A percentile compares a stretch with the other conserved stretches of the same genome.
These are phyloP conservation scores for Cymbopogon flexuosus DNA, from an alignment of 202 grass and related monocot genomes.

Conservation along the genomic window DNA sequence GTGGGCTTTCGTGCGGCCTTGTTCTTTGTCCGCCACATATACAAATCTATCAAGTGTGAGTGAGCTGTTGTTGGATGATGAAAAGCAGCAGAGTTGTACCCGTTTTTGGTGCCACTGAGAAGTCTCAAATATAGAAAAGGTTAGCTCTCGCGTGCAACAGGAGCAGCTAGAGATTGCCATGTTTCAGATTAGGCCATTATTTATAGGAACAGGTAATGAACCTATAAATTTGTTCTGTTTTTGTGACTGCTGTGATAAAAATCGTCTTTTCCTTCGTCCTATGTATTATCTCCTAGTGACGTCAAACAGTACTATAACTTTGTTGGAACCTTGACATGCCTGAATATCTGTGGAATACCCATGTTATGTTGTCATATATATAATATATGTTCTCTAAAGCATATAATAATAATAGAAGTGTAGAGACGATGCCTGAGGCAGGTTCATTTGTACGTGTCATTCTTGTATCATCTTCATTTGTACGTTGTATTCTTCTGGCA, in stretches of 20 bases:
- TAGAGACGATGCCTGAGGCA: conserved; percentile 27
- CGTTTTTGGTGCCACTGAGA: conserved; percentile 52
- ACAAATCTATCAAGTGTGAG: conserved; percentile 97
- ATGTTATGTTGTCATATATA: conserved; percentile 4
- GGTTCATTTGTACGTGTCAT: neutral
- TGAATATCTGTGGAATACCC: conserved; percentile 32
- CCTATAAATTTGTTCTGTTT: conserved; percentile 59
- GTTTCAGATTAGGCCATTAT: conserved; percentile 63
- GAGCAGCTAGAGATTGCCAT: conserved; percentile 48
- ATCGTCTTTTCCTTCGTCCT: conserved; percentile 27
- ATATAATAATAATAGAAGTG: conserved; percentile 22
- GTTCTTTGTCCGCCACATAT: conserved; percentile 97
- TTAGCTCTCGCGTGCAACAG: conserved; percentile 49
- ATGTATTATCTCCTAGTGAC: conserved; percentile 42
- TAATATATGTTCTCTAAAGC: conserved; percentile 20
- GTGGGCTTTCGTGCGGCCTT: conserved; percentile 84
- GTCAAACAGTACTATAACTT: conserved; percentile 29
- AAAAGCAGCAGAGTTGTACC: conserved; percentile 53
- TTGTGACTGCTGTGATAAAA: conserved; percentile 43
- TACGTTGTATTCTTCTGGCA: neutral
- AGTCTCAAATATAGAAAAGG: conserved; percentile 54
- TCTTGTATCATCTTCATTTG: conserved; percentile 9
- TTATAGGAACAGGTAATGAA: conserved; percentile 59
- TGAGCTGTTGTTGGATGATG: conserved; percentile 36
- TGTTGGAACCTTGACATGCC: conserved; percentile 35